Base-by-base conservation (phyloP, 257 asterid species). In the Hygrophila difformis region DNA sequence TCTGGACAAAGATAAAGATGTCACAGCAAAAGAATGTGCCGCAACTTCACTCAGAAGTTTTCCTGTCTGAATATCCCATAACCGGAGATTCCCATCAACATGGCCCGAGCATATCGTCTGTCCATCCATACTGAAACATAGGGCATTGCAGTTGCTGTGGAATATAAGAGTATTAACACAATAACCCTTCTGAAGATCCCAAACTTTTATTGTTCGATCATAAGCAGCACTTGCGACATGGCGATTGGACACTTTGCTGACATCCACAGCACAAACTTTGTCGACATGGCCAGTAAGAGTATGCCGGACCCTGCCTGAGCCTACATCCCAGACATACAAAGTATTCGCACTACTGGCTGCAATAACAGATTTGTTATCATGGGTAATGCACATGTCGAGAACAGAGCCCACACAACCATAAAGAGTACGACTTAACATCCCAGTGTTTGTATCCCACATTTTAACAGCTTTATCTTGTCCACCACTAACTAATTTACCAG, bases 131-230 rank as follows among this genome's bases (percentile, higher is more conserved):
- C 98, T 80, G 44, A 89, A 79, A 34, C 86, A 62, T 51, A 89
- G 63, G n/a, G 94, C 75, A 49, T 89, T 89, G 56, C 96, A 89
- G 55, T 89, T 89, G 61, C 96, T 89, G 62, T 65, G 88, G 63
- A 71, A 89, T 15, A 85, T 52, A 42, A 85, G 73, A 4, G 96
- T 85, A 57, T 74, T 89, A 12, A 63, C 74, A 47, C 93, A 79
- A 50, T 79, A 89, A 39, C 98, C 98, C 38, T 68, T 85, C 65
- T 74, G 82, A 61, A 89, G 81, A 67, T 89, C 96, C 98, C 98
- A 89, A 36, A 89, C 78, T 69, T 89, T 89, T 14, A 89, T 89
- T 0, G 98, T 89, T 13, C 93, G 91, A 49, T 89, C 98, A 72
- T 89, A 80, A 12, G 94, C 94, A 28, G 96, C 81, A 53, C 96